These are phyloP conservation scores for Solanum sejunctum DNA, from an alignment of 257 asterid genomes.

Conservation along the genomic window DNA sequence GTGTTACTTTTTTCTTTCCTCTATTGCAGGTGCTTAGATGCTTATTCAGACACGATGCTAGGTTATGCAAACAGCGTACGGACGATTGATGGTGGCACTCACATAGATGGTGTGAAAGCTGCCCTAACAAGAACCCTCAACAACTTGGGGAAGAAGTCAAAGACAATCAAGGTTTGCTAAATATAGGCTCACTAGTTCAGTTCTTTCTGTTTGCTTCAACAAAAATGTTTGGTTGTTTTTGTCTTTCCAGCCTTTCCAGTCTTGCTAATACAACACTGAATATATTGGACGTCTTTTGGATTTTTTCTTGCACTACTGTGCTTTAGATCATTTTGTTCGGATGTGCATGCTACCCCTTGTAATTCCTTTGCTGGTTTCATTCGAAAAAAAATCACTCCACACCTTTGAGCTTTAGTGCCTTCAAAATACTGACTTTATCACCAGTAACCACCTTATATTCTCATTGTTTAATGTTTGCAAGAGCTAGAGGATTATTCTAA, in stretches of 20 bases:
- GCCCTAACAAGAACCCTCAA: constrained; percentile 84
- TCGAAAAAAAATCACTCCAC: background rate
- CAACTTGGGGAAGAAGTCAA: constrained; percentile 82
- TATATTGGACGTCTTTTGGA: background rate
- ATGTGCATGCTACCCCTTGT: background rate
- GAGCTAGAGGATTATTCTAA: background rate
- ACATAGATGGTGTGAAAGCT: constrained; percentile 87
- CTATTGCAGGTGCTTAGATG: constrained; percentile 79
- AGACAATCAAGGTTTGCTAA: constrained; percentile 57
- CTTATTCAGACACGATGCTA: constrained; percentile 79
- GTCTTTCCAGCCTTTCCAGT: background rate
- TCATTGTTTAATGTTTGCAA: background rate
- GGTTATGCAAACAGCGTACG: constrained; percentile 99
- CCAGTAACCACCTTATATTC: background rate
- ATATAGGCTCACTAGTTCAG: background rate
- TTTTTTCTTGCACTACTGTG: background rate
- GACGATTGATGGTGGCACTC: constrained; percentile 96
- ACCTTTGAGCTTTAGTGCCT: background rate
- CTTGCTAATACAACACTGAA: background rate
- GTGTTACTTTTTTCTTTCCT: constrained; percentile 5
- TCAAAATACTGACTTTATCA: background rate
- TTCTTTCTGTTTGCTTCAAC: background rate
- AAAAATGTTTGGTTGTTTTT: background rate
- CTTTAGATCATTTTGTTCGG: background rate
- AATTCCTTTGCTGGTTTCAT: background rate